These are phyloP conservation scores for Bryoerythrophyllum caledonicum DNA, from an alignment of 225 moss, liverwort and hornwort genomes.

Conservation along the genomic window DNA sequence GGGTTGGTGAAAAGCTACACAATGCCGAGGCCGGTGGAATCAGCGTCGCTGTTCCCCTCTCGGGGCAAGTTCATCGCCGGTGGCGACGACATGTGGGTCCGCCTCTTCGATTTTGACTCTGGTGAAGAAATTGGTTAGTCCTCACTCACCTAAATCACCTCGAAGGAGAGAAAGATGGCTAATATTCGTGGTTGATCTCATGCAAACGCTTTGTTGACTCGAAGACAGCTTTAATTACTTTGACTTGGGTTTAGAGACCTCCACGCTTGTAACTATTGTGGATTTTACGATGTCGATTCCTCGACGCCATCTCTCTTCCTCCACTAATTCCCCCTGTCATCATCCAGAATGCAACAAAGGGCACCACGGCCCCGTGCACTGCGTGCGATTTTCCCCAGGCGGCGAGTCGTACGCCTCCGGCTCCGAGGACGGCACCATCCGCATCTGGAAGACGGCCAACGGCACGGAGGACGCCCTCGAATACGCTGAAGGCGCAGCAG, in stretches of 20 bases:
- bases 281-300: neutral
- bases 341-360: slow-evolving; percentile 98
- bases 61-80: slow-evolving; percentile 97
- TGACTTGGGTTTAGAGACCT: too few relatives aligned
- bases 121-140: slow-evolving; percentile 90
- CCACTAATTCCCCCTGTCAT: too few relatives aligned
- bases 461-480: slow-evolving; percentile 68
- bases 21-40: slow-evolving; percentile 98
- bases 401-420: slow-evolving; percentile 99
- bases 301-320: too few relatives aligned
- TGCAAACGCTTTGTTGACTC: too few relatives aligned
- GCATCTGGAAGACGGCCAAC: slow-evolving; percentile 90
- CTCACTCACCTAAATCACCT: neutral
- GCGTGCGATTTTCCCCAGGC: slow-evolving; percentile 96
- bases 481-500: slow-evolving; percentile 32
- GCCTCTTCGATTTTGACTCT: slow-evolving; percentile 93
- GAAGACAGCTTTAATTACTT: too few relatives aligned
- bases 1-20: slow-evolving; percentile 94
- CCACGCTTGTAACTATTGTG: too few relatives aligned
- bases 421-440: slow-evolving; percentile 97
- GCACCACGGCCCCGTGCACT: slow-evolving; percentile 97
- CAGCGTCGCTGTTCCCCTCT: slow-evolving; percentile 88
- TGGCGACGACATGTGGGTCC: slow-evolving; percentile 99
- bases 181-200: too few relatives aligned
- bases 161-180: too few relatives aligned